Base-by-base conservation (phyloP, 805 yeast genomes). In the Starmerella stigmatis region DNA sequence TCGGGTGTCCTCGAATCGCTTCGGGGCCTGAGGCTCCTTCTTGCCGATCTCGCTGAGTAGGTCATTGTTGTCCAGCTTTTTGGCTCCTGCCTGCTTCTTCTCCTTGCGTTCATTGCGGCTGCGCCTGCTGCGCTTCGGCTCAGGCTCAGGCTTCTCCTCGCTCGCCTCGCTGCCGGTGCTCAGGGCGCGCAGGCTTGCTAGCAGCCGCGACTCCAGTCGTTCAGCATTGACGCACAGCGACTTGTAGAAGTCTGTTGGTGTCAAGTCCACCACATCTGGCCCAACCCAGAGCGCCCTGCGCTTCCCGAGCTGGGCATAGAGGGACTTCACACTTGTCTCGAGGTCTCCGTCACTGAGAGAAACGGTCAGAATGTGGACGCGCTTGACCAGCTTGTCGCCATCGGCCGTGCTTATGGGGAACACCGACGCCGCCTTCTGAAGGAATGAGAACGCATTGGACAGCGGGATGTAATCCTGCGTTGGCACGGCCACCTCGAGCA, bases 321-420 rank as follows among this genome's bases (percentile, higher is more conserved):
- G 37, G n/a, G 56, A 52, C 29, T 43, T 51, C 20, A 55, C 55
- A 6, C 55, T 52, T 1, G 53, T 48, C n/a, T 38, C 45, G 2
- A 52, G 34, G 38, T 52, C 56, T 10, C 45, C 47, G 15, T 37
- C 27, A 15, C 41, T 41, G 4, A 21, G 29, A 1, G 47, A 36
- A 2, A 38, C 31, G 4, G 50, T 41, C 7, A 51, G 44, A 17
- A 44, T 41, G 36, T 32, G 38, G 6, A 52, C 29, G 4, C 52
- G 38, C n/a, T 22, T 4, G 13, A 34, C 19, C 2, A 52, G 17
- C n/a, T 20, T 22, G 4, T 19, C 35, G 5, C 55, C 55, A 21
- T 52, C 44, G 7, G n/a, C 8, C n/a, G 21, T 17, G 15, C 21
- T 29, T 13, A 46, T 25, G 3, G 56, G 56, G 46, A 41, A 52